Conservation (phyloP, 352 stramenopile species). For the Globisporangium orthogonon region DNA sequence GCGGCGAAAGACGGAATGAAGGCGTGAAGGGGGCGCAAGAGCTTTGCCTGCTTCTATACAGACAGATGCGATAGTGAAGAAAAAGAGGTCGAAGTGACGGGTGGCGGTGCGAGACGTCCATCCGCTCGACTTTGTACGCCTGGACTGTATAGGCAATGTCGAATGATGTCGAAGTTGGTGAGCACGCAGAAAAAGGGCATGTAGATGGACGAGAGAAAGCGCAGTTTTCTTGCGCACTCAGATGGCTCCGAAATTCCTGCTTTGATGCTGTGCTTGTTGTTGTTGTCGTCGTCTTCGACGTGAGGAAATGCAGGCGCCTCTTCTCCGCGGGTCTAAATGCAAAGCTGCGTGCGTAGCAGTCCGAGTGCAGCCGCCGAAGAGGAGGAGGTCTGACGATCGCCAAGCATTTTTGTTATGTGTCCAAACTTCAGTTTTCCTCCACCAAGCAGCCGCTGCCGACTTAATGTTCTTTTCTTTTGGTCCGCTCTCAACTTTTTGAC, state of each 20-base stretch:
- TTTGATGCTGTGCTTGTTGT: too few relatives aligned
- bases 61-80: neutral
- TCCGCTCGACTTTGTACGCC: neutral
- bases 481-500: neutral
- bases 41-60: neutral
- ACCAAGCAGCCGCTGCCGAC: neutral
- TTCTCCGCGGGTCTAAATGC: too few relatives aligned
- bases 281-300: too few relatives aligned
- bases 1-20: constrained; percentile 1
- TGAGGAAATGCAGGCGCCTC: too few relatives aligned
- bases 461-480: neutral
- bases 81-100: neutral
- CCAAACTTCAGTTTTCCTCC: neutral
- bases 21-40: neutral
- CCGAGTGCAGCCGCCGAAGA: too few relatives aligned
- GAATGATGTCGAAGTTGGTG: neutral
- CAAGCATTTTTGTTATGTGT: too few relatives aligned
- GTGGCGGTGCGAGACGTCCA: neutral
- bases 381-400: too few relatives aligned
- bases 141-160: neutral
- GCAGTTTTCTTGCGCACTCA: neutral
- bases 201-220: neutral
- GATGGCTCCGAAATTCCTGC: neutral
- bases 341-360: too few relatives aligned
- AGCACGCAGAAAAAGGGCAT: neutral